These are phyloP conservation scores for Nothophoma quercina DNA, from an alignment of 2,329 filamentous ascomycete species.

Conservation along the genomic window DNA sequence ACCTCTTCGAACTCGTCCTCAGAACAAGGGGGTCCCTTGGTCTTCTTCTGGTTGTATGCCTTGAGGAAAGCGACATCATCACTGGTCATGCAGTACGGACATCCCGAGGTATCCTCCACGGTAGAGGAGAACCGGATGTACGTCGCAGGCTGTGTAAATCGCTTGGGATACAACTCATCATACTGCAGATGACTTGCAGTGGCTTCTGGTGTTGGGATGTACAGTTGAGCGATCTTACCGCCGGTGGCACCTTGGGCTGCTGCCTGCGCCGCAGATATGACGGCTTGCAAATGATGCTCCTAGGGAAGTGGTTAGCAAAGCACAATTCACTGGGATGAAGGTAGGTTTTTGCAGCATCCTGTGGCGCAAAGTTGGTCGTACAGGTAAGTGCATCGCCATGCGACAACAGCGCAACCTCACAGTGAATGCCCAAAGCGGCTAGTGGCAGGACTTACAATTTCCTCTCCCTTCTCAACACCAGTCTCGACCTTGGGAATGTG, in stretches of 20 bases:
- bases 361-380: not conserved
- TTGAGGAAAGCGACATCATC: slow-evolving; percentile 89
- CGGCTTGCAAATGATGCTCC: slow-evolving; percentile 96
- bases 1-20: slow-evolving; percentile 94
- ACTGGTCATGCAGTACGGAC: slow-evolving; percentile 91
- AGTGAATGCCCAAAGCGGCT: slow-evolving; percentile 38
- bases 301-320: slow-evolving; percentile 51
- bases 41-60: slow-evolving; percentile 79
- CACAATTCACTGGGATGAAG: slow-evolving; percentile 4
- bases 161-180: slow-evolving; percentile 82
- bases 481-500: slow-evolving; percentile 87
- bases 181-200: slow-evolving; percentile 75
- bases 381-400: slow-evolving; percentile 1
- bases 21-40: slow-evolving; percentile 70
- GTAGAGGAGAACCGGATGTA: slow-evolving; percentile 99
- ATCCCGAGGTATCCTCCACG: slow-evolving; percentile 91
- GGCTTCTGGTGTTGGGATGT: slow-evolving; percentile 73
- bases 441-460: slow-evolving; percentile 77
- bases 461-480: slow-evolving; percentile 95
- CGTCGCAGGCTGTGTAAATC: slow-evolving; percentile 83
- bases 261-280: slow-evolving; percentile 71
- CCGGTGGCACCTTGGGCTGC: slow-evolving; percentile 58
- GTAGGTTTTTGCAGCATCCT: slow-evolving; percentile 14
- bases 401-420: slow-evolving; percentile 8
- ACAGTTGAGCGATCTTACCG: slow-evolving; percentile 68